Conservation (phyloP, 2,329 filamentous ascomycete genomes). For the Ceratocystis colombiana region DNA sequence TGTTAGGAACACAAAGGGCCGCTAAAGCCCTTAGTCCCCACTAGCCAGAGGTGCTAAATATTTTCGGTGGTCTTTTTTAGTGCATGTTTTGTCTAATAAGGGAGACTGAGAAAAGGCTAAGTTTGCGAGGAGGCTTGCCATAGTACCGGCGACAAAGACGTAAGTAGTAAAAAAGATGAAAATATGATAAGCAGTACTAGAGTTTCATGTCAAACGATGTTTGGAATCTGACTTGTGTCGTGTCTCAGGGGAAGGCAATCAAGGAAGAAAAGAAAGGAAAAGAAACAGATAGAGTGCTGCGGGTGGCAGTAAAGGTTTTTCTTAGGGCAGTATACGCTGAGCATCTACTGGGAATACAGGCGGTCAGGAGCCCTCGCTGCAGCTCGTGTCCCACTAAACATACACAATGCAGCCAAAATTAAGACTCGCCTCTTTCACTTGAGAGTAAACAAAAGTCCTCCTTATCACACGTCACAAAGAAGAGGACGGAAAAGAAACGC, state of each 20-base stretch:
- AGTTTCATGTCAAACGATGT: slow-evolving; percentile 9
- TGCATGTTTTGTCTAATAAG: not conserved
- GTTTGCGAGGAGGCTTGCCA: no score
- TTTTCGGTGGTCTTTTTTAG: slow-evolving; percentile 1
- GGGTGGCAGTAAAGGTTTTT: not conserved
- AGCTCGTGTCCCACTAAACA: no score
- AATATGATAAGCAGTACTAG: not conserved
- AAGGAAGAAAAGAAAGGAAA: not conserved
- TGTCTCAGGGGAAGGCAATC: not conserved
- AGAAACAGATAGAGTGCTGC: not conserved
- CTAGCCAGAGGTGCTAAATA: not conserved
- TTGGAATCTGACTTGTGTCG: not conserved
- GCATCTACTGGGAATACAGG: no score
- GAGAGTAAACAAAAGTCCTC: no score
- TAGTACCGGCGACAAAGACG: not conserved
- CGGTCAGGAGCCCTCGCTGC: no score
- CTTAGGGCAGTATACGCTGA: not conserved
- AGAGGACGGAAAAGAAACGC: no score
- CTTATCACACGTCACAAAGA: no score
- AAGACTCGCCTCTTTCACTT: no score
- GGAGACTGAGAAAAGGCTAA: not conserved
- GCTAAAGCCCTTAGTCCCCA: not conserved
- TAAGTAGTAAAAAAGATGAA: not conserved
- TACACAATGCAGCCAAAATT: no score
- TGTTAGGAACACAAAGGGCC: not conserved